Evolutionary conservation across 306 rosid genomes (phyloP), one percentile per base, ranked within the genome.

Genomic region (Quercus alba): DNA sequence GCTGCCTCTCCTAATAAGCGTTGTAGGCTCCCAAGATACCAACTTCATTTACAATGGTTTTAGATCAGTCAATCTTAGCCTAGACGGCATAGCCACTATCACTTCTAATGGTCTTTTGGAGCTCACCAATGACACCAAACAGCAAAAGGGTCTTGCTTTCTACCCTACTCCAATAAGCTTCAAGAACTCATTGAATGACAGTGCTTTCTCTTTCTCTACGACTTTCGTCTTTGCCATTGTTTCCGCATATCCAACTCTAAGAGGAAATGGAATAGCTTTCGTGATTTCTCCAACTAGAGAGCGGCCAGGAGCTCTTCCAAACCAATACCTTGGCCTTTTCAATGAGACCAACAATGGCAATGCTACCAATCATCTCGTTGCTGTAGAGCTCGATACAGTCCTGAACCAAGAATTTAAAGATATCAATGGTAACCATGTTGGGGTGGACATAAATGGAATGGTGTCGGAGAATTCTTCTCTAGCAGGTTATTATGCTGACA

Each of bases 211-310:
- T 76, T 93, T 91, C 79, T 87, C 94, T 17, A 80, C 93, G 2
- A 58, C 79, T 30, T 93, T 91, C 72, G 87, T 91, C 38, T 93
- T 93, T 19, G 91, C 91, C n/a, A 84, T 93, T 51, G 69, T 56
- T 21, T 64, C 94, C 1, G 77, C 81, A 62, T 81, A 63, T 21
- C 70, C 77, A 18, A 35, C 56, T 66, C 79, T 87, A 23, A 64
- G 90, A 69, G 92, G 93, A 33, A 89, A 92, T 52, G 97, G 94
- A n/a, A 84, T 89, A 9, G 93, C 87, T 38, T 88, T 90, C 55
- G 85, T 85, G 12, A 11, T 92, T 52, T 57, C 97, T 41, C 91
- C 94, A 5, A 58, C 89, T 5, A 86, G 69, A 55, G 90, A 82
- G 20, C 76, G 90, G 14, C 89, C 87, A 0, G n/a, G 75, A 49